A percentile compares a stretch with the other conserved stretches of the same genome.
phyloP scores from a whole-genome alignment of 2,329 filamentous ascomycete species.

The Septoria linicola region DNA sequence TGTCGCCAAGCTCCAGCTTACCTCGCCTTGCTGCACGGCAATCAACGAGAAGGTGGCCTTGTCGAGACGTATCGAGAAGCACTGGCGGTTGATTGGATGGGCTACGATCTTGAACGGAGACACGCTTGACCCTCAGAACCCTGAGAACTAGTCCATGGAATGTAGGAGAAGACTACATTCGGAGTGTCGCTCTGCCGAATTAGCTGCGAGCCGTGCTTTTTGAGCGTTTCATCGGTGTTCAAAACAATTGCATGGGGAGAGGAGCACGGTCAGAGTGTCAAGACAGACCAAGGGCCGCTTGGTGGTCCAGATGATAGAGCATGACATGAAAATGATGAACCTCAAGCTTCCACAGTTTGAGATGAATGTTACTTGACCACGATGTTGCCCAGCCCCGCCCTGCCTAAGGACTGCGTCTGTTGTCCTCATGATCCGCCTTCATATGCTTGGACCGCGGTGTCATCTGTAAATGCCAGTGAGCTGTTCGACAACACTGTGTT shows the following conservation, averaged over 20 bases:
- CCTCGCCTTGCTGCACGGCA: constrained; percentile 82
- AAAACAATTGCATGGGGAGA: constrained; percentile 12
- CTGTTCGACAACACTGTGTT: too few relatives aligned
- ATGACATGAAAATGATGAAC: background rate
- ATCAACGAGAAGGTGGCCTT: constrained; percentile 98
- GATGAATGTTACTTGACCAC: too few relatives aligned
- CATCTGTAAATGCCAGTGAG: too few relatives aligned
- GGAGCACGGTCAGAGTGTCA: background rate
- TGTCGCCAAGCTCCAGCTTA: constrained; percentile 90
- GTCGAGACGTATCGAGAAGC: constrained; percentile 96
- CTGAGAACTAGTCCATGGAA: constrained; percentile 3
- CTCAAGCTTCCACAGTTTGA: background rate
- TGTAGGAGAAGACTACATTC: background rate
- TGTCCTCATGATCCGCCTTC: too few relatives aligned
- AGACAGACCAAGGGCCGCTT: background rate
- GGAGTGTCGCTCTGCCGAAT: background rate
- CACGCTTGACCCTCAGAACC: constrained; percentile 26
- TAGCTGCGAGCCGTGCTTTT: constrained; percentile 4
- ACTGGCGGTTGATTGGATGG: constrained; percentile 95
- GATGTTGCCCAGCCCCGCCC: too few relatives aligned
- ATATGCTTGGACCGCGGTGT: too few relatives aligned
- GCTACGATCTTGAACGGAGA: constrained; percentile 29
- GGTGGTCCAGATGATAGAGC: constrained; percentile 6
- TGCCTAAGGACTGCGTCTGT: too few relatives aligned
- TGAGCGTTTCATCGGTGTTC: constrained; percentile 12